Base-by-base conservation (phyloP, 2,329 filamentous ascomycete species). In the Neofusicoccum laricinum region DNA sequence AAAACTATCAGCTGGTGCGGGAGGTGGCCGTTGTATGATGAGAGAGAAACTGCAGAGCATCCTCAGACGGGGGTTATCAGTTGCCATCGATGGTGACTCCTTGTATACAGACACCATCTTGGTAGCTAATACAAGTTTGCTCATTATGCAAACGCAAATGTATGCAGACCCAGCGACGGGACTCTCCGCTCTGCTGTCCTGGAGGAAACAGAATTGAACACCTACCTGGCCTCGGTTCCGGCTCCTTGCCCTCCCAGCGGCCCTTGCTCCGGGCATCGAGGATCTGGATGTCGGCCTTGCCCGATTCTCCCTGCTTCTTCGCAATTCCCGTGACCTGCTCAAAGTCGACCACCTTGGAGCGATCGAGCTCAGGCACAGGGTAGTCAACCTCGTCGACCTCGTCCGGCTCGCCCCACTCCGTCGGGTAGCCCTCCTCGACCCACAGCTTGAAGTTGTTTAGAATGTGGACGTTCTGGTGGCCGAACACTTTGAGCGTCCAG, bases 381-480 rank as follows among this genome's bases (percentile, higher is more conserved):
- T 84, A 84, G 4, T 77, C 71, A 14, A 76, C 76, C 25, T 68
- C 66, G 7, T 77, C 70, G 2, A 77, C 81, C 49, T 82, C 73
- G 62, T 86, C 82, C 63, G 88, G 79, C 71, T 88, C 81, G 2
- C 94, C 93, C n/a, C 87, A 88, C 79, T 97, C 93, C 0, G 89
- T 90, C 0, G 93, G 91, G 68, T 88, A 86, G 1, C 91, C 92
- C 72, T 96, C 84, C 38, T 94, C 90, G 1, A 94, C 88, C 92
- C 93, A 99, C n/a, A 91, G 79, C 76, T 89, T 91, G 80, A 97
- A 99, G 80, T 99, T 99, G 81, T 99, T 96, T 63, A 99, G 80
- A 17, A 99, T 79, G 76, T 97, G 93, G 14, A 99, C 94, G 68
- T 87, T 89, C 49, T 87, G 82, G 76, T 99, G 95, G 1, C 95